Evolutionary conservation across 2,329 filamentous ascomycete species (phyloP).

Genomic region (Grosmannia serpens): DNA sequence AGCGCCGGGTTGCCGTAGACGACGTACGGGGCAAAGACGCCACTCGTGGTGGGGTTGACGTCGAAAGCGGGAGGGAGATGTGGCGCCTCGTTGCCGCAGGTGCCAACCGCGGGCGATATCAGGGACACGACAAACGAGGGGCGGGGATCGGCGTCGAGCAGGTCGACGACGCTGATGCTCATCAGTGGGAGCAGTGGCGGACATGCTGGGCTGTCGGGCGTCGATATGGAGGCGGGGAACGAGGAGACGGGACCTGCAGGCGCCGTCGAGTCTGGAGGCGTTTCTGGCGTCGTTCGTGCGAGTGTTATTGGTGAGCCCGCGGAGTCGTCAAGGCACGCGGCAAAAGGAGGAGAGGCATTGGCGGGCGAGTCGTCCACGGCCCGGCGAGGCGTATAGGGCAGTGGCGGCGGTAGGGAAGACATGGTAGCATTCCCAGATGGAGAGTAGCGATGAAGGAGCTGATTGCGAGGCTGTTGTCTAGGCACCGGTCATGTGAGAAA

Average conservation of each 20-base stretch:
- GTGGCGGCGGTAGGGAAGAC: neutral
- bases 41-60: neutral
- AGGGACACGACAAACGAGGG: conserved; percentile 22
- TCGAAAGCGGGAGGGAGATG: neutral
- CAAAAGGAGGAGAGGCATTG: neutral
- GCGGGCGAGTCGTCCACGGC: neutral
- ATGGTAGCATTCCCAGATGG: conserved; percentile 1
- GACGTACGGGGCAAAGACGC: conserved; percentile 1
- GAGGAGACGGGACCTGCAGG: neutral
- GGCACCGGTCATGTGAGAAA: neutral
- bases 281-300: neutral
- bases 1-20: conserved; percentile 20
- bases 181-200: conserved; percentile 1
- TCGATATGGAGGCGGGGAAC: neutral
- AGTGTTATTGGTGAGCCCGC: neutral
- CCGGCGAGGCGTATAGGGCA: neutral
- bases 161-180: conserved; percentile 21
- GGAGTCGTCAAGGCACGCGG: neutral
- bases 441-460: neutral
- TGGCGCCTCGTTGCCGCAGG: neutral
- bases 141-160: conserved; percentile 26
- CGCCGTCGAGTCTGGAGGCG: neutral
- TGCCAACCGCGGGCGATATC: neutral
- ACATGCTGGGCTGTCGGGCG: neutral
- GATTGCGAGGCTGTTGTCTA: neutral